Conservation (phyloP, 2,329 filamentous ascomycete genomes). For the Ophidiomyces ophidiicola region DNA sequence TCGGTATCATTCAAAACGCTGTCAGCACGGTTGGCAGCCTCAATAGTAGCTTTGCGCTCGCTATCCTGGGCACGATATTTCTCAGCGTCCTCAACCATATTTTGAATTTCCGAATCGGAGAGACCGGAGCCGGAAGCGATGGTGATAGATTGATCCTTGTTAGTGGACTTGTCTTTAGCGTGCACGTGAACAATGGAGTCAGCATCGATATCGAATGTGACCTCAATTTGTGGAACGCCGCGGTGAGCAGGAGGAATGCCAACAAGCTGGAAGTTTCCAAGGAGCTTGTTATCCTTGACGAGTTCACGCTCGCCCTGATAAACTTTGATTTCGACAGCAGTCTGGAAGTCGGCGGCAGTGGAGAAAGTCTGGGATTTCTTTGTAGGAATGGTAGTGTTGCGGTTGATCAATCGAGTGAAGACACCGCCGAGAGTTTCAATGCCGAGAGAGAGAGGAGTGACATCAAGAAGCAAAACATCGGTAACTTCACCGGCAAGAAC, state of each 20-base stretch:
- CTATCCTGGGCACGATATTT: conserved; percentile 91
- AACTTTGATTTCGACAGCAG: conserved; percentile 97
- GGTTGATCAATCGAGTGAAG: conserved; percentile 96
- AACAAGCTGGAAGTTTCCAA: conserved; percentile 98
- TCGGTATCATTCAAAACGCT: conserved; percentile 94
- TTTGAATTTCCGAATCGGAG: conserved; percentile 85
- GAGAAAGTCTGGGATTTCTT: conserved; percentile 99
- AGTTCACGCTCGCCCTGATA: conserved; percentile 99
- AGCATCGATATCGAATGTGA: conserved; percentile 97
- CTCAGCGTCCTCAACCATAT: conserved; percentile 96
- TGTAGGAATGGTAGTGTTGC: conserved; percentile 97
- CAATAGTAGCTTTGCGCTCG: conserved; percentile 90
- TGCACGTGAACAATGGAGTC: conserved; percentile 96
- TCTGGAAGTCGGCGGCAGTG: conserved; percentile 95
- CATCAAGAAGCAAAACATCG: conserved; percentile 87
- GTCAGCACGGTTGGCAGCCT: conserved; percentile 95
- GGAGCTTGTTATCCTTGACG: conserved; percentile 94
- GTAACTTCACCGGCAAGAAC: conserved; percentile 94
- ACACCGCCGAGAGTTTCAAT: conserved; percentile 97
- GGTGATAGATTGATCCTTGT: conserved; percentile 99
- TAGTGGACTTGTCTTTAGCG: conserved; percentile 97
- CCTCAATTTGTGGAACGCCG: conserved; percentile 91
- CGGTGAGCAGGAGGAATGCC: conserved; percentile 93
- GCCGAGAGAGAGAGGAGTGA: conserved; percentile 90
- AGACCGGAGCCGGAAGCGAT: conserved; percentile 96